Percentiles rank a stretch among this genome's conserved stretches.
These are phyloP conservation scores for Sarcodon aspratus DNA, from an alignment of 768 basidiomycete species.

Conservation along the genomic window DNA sequence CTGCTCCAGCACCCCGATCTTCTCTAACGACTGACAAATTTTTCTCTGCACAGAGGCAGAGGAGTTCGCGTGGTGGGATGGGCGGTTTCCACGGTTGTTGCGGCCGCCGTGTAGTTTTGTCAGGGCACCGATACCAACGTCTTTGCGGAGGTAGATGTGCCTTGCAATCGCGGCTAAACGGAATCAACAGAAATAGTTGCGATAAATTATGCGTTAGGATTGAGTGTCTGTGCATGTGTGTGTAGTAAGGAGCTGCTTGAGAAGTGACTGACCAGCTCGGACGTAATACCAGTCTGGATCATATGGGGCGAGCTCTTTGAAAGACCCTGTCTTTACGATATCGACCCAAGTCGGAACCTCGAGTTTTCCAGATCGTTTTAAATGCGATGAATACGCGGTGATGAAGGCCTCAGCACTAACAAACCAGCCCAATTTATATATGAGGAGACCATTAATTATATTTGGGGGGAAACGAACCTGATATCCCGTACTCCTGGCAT, in stretches of 20 bases:
- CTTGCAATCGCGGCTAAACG: slow-evolving; percentile 83
- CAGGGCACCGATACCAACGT: slow-evolving; percentile 87
- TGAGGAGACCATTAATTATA: slow-evolving; percentile 1
- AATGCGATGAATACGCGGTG: slow-evolving; percentile 85
- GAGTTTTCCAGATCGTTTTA: slow-evolving; percentile 98
- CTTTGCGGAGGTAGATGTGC: slow-evolving; percentile 99
- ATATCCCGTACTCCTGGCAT: slow-evolving; percentile 83
- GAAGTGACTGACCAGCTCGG: slow-evolving; percentile 73
- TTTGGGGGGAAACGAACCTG: slow-evolving; percentile 32
- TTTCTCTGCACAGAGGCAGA: slow-evolving; percentile 89
- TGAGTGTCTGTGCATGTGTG: neutral
- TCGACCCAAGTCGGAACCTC: slow-evolving; percentile 99
- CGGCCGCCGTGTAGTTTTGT: slow-evolving; percentile 95
- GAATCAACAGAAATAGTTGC: neutral
- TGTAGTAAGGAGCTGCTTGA: neutral
- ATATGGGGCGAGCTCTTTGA: slow-evolving; percentile 98
- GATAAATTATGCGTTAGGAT: neutral
- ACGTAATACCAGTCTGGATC: slow-evolving; percentile 99
- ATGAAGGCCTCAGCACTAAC: slow-evolving; percentile 89
- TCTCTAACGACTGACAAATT: slow-evolving; percentile 94
- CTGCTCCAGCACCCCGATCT: slow-evolving; percentile 97
- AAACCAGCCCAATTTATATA: neutral
- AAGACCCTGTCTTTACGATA: slow-evolving; percentile 94
- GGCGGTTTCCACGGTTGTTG: slow-evolving; percentile 93
- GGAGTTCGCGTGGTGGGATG: slow-evolving; percentile 84